Conservation (phyloP, 2,329 filamentous ascomycete genomes). For the Curvularia sp. region DNA sequence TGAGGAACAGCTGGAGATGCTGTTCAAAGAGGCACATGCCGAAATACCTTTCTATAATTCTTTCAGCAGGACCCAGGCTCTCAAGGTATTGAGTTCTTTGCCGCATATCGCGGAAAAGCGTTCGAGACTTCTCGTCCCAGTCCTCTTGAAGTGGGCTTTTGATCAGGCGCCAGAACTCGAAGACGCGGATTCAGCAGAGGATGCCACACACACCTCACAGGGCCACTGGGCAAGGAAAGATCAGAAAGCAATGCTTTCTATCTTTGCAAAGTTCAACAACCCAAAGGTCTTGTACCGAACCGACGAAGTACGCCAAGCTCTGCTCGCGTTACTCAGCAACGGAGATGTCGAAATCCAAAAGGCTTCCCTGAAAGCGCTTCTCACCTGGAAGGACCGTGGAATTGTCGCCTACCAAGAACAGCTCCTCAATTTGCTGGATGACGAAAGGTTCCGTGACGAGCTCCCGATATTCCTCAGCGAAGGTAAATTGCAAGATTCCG, state of each 20-base stretch:
- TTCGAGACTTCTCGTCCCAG: slow-evolving; percentile 83
- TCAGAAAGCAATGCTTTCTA: slow-evolving; percentile 78
- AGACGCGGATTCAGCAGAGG: slow-evolving; percentile 1
- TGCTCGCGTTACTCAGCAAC: slow-evolving; percentile 80
- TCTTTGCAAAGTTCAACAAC: slow-evolving; percentile 87
- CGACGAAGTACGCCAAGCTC: slow-evolving; percentile 74
- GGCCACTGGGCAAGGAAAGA: slow-evolving; percentile 75
- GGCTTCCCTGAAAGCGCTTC: slow-evolving; percentile 79
- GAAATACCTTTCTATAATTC: slow-evolving; percentile 59
- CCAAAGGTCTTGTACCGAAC: slow-evolving; percentile 82
- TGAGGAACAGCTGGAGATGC: slow-evolving; percentile 64
- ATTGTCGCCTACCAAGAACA: slow-evolving; percentile 84
- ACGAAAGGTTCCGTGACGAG: slow-evolving; percentile 90
- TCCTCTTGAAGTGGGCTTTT: slow-evolving; percentile 79
- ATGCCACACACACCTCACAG: slow-evolving; percentile 24
- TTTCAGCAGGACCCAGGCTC: slow-evolving; percentile 75
- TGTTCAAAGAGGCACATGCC: slow-evolving; percentile 70
- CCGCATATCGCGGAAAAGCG: slow-evolving; percentile 83
- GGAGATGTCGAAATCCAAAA: slow-evolving; percentile 92
- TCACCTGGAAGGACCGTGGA: slow-evolving; percentile 85
- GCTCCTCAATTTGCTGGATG: slow-evolving; percentile 84
- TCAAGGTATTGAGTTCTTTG: slow-evolving; percentile 76
- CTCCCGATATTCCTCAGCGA: slow-evolving; percentile 81
- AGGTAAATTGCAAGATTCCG: slow-evolving; percentile 73
- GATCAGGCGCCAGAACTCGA: slow-evolving; percentile 23